Percentiles rank a stretch among this genome's conserved stretches.
These are phyloP conservation scores for Verruconis gallopava DNA, from an alignment of 2,329 filamentous ascomycete genomes.

Conservation along the genomic window DNA sequence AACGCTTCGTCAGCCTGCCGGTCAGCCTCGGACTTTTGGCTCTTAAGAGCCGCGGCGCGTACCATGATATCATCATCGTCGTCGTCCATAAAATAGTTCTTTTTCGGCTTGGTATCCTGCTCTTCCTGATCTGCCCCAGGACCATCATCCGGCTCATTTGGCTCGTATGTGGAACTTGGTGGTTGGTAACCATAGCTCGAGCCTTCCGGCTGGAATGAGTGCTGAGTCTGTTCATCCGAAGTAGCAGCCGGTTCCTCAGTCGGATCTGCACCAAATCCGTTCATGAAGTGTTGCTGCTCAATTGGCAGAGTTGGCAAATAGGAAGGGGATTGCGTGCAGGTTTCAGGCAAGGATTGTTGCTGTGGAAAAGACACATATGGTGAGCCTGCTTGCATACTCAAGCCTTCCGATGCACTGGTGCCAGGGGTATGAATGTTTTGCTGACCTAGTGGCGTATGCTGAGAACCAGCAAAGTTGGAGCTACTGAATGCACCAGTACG, in stretches of 20 bases:
- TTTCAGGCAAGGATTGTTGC: no score
- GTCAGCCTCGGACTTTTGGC: slow-evolving; percentile 45
- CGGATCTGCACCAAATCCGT: background rate
- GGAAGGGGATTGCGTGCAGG: no score
- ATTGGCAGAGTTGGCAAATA: background rate
- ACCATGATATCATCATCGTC: slow-evolving; percentile 47
- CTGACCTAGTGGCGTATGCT: no score
- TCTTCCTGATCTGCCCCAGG: slow-evolving; percentile 27
- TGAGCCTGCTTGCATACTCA: no score
- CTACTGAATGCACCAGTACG: background rate
- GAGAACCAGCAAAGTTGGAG: no score
- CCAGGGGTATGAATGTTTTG: no score
- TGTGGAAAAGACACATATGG: no score
- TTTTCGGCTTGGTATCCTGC: slow-evolving; percentile 41
- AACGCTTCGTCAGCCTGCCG: slow-evolving; percentile 76
- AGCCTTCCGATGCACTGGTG: no score
- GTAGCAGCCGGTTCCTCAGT: slow-evolving; percentile 11
- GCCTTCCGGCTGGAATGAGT: slow-evolving; percentile 15
- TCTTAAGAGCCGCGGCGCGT: slow-evolving; percentile 41
- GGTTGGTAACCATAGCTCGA: slow-evolving; percentile 3
- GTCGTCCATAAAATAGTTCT: slow-evolving; percentile 71
- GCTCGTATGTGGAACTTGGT: slow-evolving; percentile 36
- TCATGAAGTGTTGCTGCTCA: background rate
- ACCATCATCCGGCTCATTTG: slow-evolving; percentile 39
- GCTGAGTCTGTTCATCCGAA: slow-evolving; percentile 16